A percentile compares a stretch with the other conserved stretches of the same genome.
phyloP scores from a whole-genome alignment of 352 stramenopile genomes.

The Globisporangium recalcitrans region DNA sequence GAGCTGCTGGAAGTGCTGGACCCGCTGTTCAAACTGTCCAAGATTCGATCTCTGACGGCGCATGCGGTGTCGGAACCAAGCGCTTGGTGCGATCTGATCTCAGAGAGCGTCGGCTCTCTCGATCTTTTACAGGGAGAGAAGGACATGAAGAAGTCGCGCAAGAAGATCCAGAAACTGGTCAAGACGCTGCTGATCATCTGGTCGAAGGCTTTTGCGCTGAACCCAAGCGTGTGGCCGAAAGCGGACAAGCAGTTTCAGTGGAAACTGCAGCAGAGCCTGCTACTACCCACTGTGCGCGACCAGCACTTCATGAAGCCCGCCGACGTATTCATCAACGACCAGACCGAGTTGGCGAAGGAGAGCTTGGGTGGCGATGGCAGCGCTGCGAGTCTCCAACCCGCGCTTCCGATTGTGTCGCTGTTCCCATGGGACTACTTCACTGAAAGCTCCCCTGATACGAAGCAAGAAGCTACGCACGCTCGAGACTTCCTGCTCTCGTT shows the following conservation, averaged over 20 bases:
- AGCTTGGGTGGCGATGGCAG: conserved; percentile 18
- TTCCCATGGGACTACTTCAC: conserved; percentile 52
- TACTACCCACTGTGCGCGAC: conserved; percentile 26
- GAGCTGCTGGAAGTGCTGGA: conserved; percentile 20
- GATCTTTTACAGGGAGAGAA: conserved; percentile 8
- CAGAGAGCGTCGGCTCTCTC: not conserved
- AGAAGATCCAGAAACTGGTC: conserved; percentile 18
- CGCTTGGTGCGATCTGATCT: conserved; percentile 30
- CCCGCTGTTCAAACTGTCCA: conserved; percentile 30
- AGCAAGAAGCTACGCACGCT: conserved; percentile 15
- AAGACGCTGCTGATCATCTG: conserved; percentile 14
- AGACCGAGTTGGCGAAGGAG: conserved; percentile 33
- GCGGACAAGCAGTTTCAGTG: conserved; percentile 20
- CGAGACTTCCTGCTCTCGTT: conserved; percentile 36
- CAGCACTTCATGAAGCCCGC: conserved; percentile 18
- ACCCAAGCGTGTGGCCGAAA: conserved; percentile 4
- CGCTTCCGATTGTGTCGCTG: conserved; percentile 43
- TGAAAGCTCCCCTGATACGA: not conserved
- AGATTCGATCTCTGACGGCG: conserved; percentile 22
- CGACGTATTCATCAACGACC: conserved; percentile 66
- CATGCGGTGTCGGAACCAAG: conserved; percentile 26
- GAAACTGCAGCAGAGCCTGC: conserved; percentile 23
- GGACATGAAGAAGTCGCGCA: conserved; percentile 2
- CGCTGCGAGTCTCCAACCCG: not conserved
- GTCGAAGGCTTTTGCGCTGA: conserved; percentile 13